Evolutionary conservation across 2,329 filamentous ascomycete species (phyloP), one percentile per base, ranked within the genome.

Genomic region (Daldinia sp.): DNA sequence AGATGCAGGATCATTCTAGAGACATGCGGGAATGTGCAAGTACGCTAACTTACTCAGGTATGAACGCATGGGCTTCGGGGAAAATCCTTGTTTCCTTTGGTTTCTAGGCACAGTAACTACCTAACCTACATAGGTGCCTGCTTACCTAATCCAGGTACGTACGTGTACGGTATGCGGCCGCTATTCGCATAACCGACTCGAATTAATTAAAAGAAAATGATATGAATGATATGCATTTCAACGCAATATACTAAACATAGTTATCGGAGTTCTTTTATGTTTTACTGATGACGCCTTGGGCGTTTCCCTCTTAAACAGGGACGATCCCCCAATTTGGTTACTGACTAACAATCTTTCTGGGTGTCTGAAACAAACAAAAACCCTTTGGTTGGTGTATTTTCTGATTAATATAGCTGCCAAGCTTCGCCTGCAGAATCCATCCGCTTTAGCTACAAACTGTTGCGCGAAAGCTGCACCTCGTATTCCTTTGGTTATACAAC

Each of bases 201-300:
- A n/a, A 7, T 43, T 4, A n/a, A 23, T 43, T 27, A 27, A 45
- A 27, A 27, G 25, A 2, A 13, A n/a, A 23, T 43, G n/a, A 27
- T 25, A 27, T 15, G 25, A 2, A 13, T 15, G 11, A 27, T 45
- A 45, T 45, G 39, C 39, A 45, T n/a, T n/a, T n/a, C n/a, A n/a
- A n/a, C n/a, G n/a, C n/a, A n/a, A n/a, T n/a, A n/a, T n/a, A n/a
- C n/a, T n/a, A n/a, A n/a, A n/a, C n/a, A 39, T 35, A 11, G 11
- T 29, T 29, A 32, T 32, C 45, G 27, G 25, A 48, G 10, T 17
- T 48, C 30, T 32, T 43, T 43, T 25, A 37, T 51, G 30, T 41
- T 47, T 59, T 37, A 56, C 27, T 58, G n/a, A 57, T 52, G 47
- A 64, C 48, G 48, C 34, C 39, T 32, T 48, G 25, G 48, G 30